These are phyloP conservation scores for Carex cristatella DNA, from an alignment of 176 grass and related monocot species.

Conservation along the genomic window DNA sequence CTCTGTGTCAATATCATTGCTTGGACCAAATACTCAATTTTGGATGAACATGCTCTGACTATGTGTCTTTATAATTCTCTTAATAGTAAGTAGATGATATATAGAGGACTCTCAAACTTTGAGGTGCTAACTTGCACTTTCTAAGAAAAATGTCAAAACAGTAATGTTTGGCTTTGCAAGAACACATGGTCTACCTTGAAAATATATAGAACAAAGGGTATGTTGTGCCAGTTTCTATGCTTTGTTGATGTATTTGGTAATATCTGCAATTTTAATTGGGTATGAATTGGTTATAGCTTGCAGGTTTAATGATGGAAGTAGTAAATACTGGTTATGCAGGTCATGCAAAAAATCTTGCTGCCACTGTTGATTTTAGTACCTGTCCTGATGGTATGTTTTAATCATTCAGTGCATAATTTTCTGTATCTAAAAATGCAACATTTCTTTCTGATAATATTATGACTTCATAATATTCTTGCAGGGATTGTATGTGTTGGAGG, in stretches of 20 bases:
- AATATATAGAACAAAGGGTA: background rate
- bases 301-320: constrained; percentile 95
- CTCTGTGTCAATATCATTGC: too few species aligned
- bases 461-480: constrained; percentile 22
- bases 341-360: constrained; percentile 77
- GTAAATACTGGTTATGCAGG: constrained; percentile 91
- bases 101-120: background rate
- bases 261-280: constrained; percentile 12
- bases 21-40: too few species aligned
- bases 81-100: background rate
- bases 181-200: background rate
- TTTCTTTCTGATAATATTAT: background rate
- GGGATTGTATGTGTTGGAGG: constrained; percentile 94
- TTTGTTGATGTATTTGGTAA: background rate
- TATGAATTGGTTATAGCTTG: constrained; percentile 52
- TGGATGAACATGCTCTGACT: background rate
- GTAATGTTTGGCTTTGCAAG: background rate
- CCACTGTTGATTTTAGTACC: constrained; percentile 67
- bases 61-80: background rate
- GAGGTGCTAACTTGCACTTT: background rate
- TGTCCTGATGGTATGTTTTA: constrained; percentile 73
- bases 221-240: background rate
- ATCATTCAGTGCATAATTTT: constrained; percentile 21
- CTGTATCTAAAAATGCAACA: background rate
- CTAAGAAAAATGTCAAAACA: background rate